Percentiles rank a stretch among this genome's conserved stretches.
phyloP scores from a whole-genome alignment of 1,139 yeast species.

The Sugiyamaella novakii region DNA sequence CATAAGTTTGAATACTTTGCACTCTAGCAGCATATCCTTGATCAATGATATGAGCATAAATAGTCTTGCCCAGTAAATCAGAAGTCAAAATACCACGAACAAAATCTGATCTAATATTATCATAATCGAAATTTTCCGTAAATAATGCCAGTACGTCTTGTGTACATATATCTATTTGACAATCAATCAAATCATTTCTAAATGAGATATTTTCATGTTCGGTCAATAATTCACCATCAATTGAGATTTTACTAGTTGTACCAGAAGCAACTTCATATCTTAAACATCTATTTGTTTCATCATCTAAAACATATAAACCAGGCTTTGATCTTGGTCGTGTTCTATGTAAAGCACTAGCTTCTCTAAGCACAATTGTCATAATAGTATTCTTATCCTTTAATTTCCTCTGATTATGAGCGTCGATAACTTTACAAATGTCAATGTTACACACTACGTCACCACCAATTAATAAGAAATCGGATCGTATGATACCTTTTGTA shows the following conservation, averaged over 20 bases:
- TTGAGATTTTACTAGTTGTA: constrained; percentile 49
- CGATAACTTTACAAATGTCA: constrained; percentile 72
- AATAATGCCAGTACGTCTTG: constrained; percentile 94
- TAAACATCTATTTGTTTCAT: constrained; percentile 70
- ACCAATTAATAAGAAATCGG: constrained; percentile 84
- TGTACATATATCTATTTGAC: constrained; percentile 93
- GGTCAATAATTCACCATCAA: constrained; percentile 84
- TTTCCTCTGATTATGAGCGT: constrained; percentile 70
- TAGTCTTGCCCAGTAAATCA: constrained; percentile 86
- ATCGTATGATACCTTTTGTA: constrained; percentile 81
- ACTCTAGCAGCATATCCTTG: constrained; percentile 91
- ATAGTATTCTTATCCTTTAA: constrained; percentile 82
- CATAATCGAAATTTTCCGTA: constrained; percentile 95
- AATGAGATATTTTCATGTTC: constrained; percentile 75
- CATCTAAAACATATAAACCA: constrained; percentile 81
- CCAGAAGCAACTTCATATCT: constrained; percentile 50
- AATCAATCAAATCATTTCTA: constrained; percentile 91
- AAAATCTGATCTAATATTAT: constrained; percentile 79
- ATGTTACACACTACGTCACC: constrained; percentile 95
- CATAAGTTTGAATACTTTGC: constrained; percentile 90
- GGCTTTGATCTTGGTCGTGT: constrained; percentile 70
- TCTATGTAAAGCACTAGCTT: constrained; percentile 84
- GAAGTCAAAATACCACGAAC: constrained; percentile 88
- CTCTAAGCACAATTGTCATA: constrained; percentile 88
- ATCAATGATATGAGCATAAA: constrained; percentile 77